Evolutionary conservation across 768 basidiomycete species (phyloP).

Genomic region (Termitomyces sp.): DNA sequence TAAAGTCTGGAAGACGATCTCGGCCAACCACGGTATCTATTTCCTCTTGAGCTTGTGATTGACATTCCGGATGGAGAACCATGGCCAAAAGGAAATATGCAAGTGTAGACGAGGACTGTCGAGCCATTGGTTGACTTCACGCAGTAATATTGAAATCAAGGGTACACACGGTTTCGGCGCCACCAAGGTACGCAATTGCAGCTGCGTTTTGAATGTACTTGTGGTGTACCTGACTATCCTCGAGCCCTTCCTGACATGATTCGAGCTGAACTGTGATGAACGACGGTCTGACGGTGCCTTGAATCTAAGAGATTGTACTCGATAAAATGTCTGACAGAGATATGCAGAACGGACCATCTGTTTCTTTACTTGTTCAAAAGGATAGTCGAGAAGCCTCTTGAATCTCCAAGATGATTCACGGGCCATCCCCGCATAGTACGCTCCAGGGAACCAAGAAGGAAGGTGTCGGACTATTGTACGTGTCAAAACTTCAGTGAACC

Average conservation of each 20-base stretch:
- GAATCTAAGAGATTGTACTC: neutral
- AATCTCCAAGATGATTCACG: slow-evolving; percentile 7
- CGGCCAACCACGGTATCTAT: slow-evolving; percentile 30
- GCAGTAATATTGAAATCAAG: neutral
- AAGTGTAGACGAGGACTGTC: slow-evolving; percentile 23
- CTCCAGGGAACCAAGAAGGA: slow-evolving; percentile 29
- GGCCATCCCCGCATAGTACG: slow-evolving; percentile 18
- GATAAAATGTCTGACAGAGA: neutral
- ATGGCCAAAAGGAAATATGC: slow-evolving; percentile 32
- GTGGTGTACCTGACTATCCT: neutral
- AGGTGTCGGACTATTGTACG: slow-evolving; percentile 20
- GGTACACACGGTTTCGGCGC: slow-evolving; percentile 29
- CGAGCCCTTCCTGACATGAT: neutral
- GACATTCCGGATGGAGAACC: slow-evolving; percentile 30
- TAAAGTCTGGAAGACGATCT: slow-evolving; percentile 26
- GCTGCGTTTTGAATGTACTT: slow-evolving; percentile 14
- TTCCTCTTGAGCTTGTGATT: slow-evolving; percentile 32
- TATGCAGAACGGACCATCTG: slow-evolving; percentile 23
- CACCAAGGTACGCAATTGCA: slow-evolving; percentile 20
- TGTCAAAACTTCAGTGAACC: neutral
- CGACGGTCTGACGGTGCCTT: neutral
- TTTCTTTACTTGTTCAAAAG: slow-evolving; percentile 14
- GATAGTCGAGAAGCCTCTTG: slow-evolving; percentile 1
- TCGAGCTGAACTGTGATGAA: neutral
- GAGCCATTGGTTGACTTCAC: neutral